These are phyloP conservation scores for Marasmius tenuissimus DNA, from an alignment of 1,284 basidiomycete species.

Conservation along the genomic window DNA sequence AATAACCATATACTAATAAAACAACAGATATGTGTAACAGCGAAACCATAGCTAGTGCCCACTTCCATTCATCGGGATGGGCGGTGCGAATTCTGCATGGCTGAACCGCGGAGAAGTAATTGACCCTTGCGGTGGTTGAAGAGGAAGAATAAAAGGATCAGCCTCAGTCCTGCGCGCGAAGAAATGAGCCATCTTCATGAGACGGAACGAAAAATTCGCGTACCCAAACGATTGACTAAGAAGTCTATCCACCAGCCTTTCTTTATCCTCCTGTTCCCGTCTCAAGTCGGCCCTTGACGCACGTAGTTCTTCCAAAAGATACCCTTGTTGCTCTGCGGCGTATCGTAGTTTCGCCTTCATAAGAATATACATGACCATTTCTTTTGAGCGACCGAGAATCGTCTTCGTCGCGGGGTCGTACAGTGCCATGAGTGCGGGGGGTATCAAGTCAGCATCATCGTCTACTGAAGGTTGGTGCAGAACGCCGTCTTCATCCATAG, in stretches of 20 bases:
- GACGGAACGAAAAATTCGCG: slow-evolving; percentile 14
- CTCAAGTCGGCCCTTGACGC: slow-evolving; percentile 51
- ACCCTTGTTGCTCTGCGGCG: slow-evolving; percentile 60
- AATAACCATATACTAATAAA: slow-evolving; percentile 2
- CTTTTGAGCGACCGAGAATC: slow-evolving; percentile 58
- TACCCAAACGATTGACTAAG: slow-evolving; percentile 55
- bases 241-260: slow-evolving; percentile 52
- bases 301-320: slow-evolving; percentile 62
- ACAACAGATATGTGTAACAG: neutral
- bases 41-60: neutral
- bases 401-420: slow-evolving; percentile 55
- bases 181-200: neutral
- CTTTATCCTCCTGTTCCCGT: slow-evolving; percentile 53
- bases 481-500: neutral
- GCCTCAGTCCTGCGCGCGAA: slow-evolving; percentile 3
- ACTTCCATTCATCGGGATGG: neutral
- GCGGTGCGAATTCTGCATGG: neutral
- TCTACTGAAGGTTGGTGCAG: slow-evolving; percentile 10
- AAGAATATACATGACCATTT: slow-evolving; percentile 70
- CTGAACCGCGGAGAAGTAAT: neutral
- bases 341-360: slow-evolving; percentile 75
- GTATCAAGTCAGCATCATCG: slow-evolving; percentile 48
- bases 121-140: neutral
- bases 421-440: slow-evolving; percentile 46
- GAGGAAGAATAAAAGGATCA: slow-evolving; percentile 6